These are phyloP conservation scores for Euphrasia arctica DNA, from an alignment of 305 asterid genomes.

Conservation along the genomic window DNA sequence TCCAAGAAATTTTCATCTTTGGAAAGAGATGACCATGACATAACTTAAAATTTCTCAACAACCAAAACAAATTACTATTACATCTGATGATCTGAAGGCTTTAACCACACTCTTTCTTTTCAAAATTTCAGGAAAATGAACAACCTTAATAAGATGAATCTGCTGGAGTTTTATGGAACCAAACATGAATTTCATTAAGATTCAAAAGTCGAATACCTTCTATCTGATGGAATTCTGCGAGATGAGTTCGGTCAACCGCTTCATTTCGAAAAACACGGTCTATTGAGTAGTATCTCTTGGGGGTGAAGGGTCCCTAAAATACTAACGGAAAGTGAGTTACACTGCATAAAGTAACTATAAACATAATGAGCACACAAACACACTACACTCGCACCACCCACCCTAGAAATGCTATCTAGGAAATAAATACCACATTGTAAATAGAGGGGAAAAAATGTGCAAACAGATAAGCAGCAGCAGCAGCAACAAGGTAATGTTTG, in stretches of 20 bases:
- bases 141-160: neutral
- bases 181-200: constrained; percentile 6
- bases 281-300: constrained; percentile 82
- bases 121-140: no score
- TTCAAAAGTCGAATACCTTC: constrained; percentile 51
- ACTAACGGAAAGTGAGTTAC: constrained; percentile 16
- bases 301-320: constrained; percentile 65
- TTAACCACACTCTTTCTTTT: no score
- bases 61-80: neutral
- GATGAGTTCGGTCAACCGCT: constrained; percentile 97
- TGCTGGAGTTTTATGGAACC: neutral
- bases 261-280: constrained; percentile 98
- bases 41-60: neutral
- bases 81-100: no score
- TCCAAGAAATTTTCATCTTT: neutral
- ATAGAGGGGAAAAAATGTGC: no score
- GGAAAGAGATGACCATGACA: neutral
- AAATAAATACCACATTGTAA: neutral
- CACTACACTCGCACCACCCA: neutral
- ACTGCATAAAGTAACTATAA: constrained; percentile 12
- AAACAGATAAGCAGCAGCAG: no score
- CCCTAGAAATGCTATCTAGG: neutral
- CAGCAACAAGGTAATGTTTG: no score
- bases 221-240: constrained; percentile 98
- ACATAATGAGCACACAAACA: neutral